These are phyloP conservation scores for Phascolomyces articulosus DNA, from an alignment of 371 early-diverging fungal genomes.

Conservation along the genomic window DNA sequence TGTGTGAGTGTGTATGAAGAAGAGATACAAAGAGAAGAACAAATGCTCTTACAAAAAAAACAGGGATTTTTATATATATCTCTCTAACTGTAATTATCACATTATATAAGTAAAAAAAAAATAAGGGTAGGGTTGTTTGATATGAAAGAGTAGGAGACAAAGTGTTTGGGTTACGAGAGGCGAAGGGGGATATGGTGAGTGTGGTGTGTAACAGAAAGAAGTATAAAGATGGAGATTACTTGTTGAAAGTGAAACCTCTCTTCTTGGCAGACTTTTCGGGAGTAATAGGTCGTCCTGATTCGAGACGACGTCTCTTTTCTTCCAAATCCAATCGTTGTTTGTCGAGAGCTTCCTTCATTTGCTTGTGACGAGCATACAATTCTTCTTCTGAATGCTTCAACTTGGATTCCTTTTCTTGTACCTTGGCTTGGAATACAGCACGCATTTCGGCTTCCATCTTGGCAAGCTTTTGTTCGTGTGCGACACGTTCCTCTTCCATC, in stretches of 20 bases:
- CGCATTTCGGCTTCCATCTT: slow-evolving; percentile 99
- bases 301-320: slow-evolving; percentile 90
- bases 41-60: too few relatives aligned
- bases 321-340: slow-evolving; percentile 92
- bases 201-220: not conserved
- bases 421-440: slow-evolving; percentile 97
- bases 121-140: too few relatives aligned
- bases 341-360: slow-evolving; percentile 96
- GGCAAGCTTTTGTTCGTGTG: slow-evolving; percentile 94
- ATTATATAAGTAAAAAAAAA: too few relatives aligned
- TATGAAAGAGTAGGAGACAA: too few relatives aligned
- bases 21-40: not conserved
- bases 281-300: slow-evolving; percentile 82
- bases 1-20: not conserved
- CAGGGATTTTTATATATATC: too few relatives aligned
- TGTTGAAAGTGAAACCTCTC: slow-evolving; percentile 80
- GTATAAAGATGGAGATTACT: slow-evolving; percentile 26
- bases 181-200: too few relatives aligned
- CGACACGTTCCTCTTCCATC: slow-evolving; percentile 90
- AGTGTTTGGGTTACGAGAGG: too few relatives aligned
- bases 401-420: slow-evolving; percentile 96
- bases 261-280: slow-evolving; percentile 83
- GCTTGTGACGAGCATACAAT: slow-evolving; percentile 94
- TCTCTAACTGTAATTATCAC: too few relatives aligned
- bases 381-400: slow-evolving; percentile 97